phyloP scores from a whole-genome alignment of 306 rosid species.

The Comarum palustre region DNA sequence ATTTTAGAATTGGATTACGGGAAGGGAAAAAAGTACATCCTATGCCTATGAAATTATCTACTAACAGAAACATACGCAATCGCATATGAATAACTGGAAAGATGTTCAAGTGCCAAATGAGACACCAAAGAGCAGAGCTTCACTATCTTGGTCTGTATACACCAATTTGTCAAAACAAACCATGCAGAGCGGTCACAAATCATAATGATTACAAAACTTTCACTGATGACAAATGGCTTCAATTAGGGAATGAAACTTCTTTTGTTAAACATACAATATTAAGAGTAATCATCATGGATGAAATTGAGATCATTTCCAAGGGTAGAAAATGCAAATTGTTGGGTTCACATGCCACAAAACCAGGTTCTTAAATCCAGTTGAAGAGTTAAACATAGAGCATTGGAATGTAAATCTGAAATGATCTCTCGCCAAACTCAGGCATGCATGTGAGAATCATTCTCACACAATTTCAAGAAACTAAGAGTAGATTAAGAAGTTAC shows the following conservation, averaged over 20 bases:
- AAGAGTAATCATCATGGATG: neutral
- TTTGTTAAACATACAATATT: neutral
- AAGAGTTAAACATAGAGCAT: neutral
- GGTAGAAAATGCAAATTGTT: neutral
- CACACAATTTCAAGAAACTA: neutral
- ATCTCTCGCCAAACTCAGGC: neutral
- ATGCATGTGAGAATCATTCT: constrained; percentile 1
- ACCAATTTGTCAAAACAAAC: neutral
- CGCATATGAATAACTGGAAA: neutral
- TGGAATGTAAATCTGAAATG: neutral
- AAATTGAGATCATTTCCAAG: neutral
- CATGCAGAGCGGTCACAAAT: neutral
- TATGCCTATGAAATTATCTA: neutral
- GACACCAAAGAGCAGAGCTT: neutral
- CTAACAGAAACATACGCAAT: neutral
- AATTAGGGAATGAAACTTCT: neutral
- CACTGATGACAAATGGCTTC: neutral
- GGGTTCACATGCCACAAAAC: neutral
- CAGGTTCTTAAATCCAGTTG: neutral
- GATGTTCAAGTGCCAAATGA: neutral
- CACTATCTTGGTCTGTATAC: neutral
- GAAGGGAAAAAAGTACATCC: neutral
- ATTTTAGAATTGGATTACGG: neutral
- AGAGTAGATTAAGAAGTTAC: neutral
- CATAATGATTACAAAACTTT: too few relatives aligned